Conservation (phyloP, 345 rosid genomes). For the Camelina laxa region DNA sequence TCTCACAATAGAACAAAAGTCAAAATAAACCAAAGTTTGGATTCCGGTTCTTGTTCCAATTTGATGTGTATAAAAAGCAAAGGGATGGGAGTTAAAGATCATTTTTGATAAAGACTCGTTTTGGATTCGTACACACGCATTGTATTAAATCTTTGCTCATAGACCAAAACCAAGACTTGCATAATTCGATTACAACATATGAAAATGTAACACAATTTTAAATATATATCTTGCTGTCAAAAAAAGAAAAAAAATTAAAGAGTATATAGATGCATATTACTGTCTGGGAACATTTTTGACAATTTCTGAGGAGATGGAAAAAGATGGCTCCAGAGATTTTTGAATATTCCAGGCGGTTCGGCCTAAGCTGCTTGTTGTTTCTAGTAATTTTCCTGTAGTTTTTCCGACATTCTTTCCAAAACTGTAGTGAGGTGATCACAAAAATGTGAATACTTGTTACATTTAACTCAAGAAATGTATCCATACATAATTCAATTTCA, state of each 20-base stretch:
- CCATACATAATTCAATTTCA: no score
- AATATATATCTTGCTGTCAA: no score
- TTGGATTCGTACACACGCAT: not conserved
- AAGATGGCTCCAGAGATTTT: constrained; percentile 66
- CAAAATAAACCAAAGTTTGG: not conserved
- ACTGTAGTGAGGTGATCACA: constrained; percentile 36
- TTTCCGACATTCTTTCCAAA: constrained; percentile 76
- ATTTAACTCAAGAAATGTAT: not conserved
- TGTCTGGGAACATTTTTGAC: constrained; percentile 45
- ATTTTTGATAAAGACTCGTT: not conserved
- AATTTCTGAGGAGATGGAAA: constrained; percentile 51
- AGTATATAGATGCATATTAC: not conserved
- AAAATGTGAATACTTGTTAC: not conserved
- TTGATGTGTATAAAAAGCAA: not conserved
- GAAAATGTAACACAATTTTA: not conserved
- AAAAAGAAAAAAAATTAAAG: no score
- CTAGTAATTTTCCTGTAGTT: constrained; percentile 63
- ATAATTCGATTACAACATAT: not conserved
- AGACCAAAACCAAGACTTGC: constrained; percentile 1
- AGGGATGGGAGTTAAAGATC: no score
- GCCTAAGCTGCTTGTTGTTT: constrained; percentile 66
- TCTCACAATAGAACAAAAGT: not conserved
- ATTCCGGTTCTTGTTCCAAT: constrained; percentile 1
- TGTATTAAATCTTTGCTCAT: not conserved
- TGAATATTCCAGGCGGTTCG: constrained; percentile 68